Evolutionary conservation across 352 stramenopile genomes (phyloP).

Genomic region (Globisporangium recalcitrans): DNA sequence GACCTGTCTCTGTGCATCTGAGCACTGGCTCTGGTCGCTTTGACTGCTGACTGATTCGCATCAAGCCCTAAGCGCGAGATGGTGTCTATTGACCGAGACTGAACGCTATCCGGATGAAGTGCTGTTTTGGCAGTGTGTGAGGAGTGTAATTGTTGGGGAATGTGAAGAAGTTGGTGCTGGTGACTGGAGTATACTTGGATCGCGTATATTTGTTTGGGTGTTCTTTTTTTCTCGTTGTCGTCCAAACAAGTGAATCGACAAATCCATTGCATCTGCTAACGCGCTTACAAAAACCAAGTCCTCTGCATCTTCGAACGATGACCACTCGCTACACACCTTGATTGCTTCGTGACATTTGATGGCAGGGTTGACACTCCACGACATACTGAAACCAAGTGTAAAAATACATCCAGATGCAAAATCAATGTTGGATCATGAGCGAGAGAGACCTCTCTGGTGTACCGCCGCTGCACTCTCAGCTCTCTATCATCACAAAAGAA

Average conservation of each 20-base stretch:
- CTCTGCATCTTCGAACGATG: not conserved
- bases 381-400: not conserved
- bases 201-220: not conserved
- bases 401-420: conserved; percentile 1
- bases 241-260: not conserved
- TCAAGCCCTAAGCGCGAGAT: not conserved
- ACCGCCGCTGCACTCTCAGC: not conserved
- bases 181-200: too few species aligned
- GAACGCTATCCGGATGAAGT: not conserved
- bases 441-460: too few species aligned
- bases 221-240: not conserved
- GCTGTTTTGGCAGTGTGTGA: not conserved
- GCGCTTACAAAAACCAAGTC: not conserved
- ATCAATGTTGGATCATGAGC: too few species aligned
- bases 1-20: not conserved
- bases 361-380: not conserved
- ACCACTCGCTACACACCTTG: not conserved
- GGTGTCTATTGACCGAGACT: not conserved
- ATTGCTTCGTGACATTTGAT: not conserved
- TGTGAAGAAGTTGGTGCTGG: too few species aligned
- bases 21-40: not conserved
- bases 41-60: not conserved
- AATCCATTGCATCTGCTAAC: too few species aligned
- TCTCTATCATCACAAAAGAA: too few species aligned
- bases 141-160: not conserved